Conservation (phyloP, 441 rosid species). For the Gossypium gossypioides region DNA sequence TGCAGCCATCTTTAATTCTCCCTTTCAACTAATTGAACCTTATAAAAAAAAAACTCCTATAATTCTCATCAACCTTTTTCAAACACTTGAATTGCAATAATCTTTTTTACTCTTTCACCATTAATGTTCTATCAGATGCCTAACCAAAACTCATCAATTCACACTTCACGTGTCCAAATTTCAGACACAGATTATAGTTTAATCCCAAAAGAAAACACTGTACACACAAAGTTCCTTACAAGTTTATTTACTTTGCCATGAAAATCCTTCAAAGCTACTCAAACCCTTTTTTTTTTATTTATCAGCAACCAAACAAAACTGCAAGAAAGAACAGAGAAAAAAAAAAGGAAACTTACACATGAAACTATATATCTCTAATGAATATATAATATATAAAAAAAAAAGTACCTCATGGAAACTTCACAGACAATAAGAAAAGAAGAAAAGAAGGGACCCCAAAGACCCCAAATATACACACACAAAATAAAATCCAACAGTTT, state of each 20-base stretch:
- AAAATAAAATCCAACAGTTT: not conserved
- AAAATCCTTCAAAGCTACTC: conserved; percentile 23
- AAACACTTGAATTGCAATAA: conserved; percentile 5
- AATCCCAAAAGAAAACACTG: conserved; percentile 5
- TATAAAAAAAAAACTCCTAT: not conserved
- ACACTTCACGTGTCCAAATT: not conserved
- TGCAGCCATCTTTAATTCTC: conserved; percentile 55
- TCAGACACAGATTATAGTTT: conserved; percentile 18
- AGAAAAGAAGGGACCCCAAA: conserved; percentile 19
- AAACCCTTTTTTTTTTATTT: conserved; percentile 10
- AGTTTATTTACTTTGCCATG: conserved; percentile 13
- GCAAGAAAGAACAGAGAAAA: not conserved
- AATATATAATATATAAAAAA: not conserved
- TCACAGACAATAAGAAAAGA: conserved; percentile 14
- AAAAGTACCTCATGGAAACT: conserved; percentile 8
- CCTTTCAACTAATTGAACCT: not conserved
- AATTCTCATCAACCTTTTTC: not conserved
- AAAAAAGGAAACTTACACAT: conserved; percentile 14
- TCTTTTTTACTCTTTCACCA: not conserved
- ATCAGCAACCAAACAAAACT: conserved; percentile 18
- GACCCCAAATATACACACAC: conserved; percentile 8
- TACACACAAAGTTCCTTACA: too few relatives aligned
- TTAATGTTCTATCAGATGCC: conserved; percentile 9
- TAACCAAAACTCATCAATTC: conserved; percentile 1
- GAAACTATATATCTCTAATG: conserved; percentile 8